Evolutionary conservation across 169 alveolate species (phyloP), one percentile per base, ranked within the genome.

Genomic region (Eimeria acervulina): DNA sequence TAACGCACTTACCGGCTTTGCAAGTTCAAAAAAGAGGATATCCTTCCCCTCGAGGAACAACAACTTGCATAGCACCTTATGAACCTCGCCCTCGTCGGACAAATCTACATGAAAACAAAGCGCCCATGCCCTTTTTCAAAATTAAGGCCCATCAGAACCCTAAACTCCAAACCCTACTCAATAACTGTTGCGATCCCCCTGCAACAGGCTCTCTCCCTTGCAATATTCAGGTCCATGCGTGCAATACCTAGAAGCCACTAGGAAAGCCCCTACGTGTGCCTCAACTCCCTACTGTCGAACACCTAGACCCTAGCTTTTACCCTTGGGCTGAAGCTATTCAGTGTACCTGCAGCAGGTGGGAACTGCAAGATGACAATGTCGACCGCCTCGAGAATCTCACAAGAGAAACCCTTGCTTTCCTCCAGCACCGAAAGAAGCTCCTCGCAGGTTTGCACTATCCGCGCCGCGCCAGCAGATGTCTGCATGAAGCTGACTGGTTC

Each of bases 401-500:
- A 80, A 7, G 42, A 40, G 36, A 40, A 80, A 28, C 42, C 33
- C 42, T 26, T 38, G 33, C 66, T n/a, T 19, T 80, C 90, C 44
- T 80, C 68, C 90, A 80, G 66, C 61, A 80, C 90, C 66, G 90
- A 42, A n/a, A 80, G 38, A 23, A 80, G 90, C 70, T 80, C 90
- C 8, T 80, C 66, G 90, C 90, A 80, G 0, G 66, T 44, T 19
- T 80, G 90, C 68, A 15, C 7, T 42, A 80, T 80, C 38, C 90
- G 61, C 38, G 61, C 44, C 23, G 90, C 90, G 42, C 90, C 90
- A 19, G 61, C 90, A n/a, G 51, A n/a, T 80, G 90, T 80, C 66
- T 80, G 90, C 90, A 80, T 80, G 66, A 80, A 80, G 90, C 90
- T 80, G n/a, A 47, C n/a, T 19, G 70, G 47, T 23, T 51, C 90